Conservation (phyloP, 2,329 filamentous ascomycete species). For the Zelopaecilomyces penicillatus region DNA sequence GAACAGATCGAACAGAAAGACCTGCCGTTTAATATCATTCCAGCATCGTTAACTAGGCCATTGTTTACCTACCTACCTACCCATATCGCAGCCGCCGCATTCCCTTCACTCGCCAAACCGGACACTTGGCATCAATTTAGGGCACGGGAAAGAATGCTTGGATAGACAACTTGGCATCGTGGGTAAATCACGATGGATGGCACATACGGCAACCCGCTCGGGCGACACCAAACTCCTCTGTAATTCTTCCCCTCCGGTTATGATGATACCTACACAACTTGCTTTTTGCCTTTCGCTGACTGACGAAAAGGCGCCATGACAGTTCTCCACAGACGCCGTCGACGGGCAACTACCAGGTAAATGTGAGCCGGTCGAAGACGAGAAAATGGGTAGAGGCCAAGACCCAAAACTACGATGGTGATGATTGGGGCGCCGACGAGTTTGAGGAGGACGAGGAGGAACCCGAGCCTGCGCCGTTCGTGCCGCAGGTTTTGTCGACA, state of each 20-base stretch:
- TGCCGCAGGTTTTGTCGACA: slow-evolving; percentile 8
- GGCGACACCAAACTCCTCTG: slow-evolving; percentile 7
- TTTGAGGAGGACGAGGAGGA: slow-evolving; percentile 50
- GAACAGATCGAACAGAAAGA: too few species aligned
- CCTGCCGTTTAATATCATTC: too few species aligned
- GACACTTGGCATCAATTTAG: neutral
- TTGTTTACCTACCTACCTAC: too few species aligned
- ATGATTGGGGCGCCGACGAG: slow-evolving; percentile 79
- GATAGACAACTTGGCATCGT: slow-evolving; percentile 2
- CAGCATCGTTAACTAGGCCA: too few species aligned
- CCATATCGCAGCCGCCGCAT: too few species aligned
- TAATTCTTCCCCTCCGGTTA: slow-evolving; percentile 1
- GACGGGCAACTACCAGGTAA: slow-evolving; percentile 58
- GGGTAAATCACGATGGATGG: slow-evolving; percentile 8
- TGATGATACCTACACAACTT: slow-evolving; percentile 8
- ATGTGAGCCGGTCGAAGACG: slow-evolving; percentile 82
- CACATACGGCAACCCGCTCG: slow-evolving; percentile 6
- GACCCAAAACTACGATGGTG: slow-evolving; percentile 77
- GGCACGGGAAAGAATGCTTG: slow-evolving; percentile 6
- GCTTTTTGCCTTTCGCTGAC: neutral
- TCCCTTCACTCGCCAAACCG: too few species aligned
- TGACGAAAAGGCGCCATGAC: neutral
- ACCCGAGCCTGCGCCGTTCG: slow-evolving; percentile 27
- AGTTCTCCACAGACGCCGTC: slow-evolving; percentile 25
- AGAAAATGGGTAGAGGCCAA: slow-evolving; percentile 94